Evolutionary conservation across 345 rosid species (phyloP), one percentile per base, ranked within the genome.

Genomic region (Barbarea vulgaris): DNA sequence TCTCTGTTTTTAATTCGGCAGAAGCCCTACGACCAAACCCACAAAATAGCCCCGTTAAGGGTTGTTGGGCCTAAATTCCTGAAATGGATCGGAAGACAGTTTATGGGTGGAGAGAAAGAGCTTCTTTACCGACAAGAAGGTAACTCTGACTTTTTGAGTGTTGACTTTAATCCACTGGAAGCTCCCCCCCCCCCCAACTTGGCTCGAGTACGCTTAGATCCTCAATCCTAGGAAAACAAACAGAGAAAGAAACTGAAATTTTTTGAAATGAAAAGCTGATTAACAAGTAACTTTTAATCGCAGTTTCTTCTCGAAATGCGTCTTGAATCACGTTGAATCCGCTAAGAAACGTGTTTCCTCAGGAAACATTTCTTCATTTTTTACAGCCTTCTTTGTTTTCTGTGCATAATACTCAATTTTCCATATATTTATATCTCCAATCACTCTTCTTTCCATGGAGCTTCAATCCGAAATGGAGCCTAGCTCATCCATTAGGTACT

Each of bases 401-500:
- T 56, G 73, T 74, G 73, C 73, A 25, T 8, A 30, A 46, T n/a
- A 53, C 72, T 65, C 11, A n/a, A 12, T 21, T 51, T 30, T 41
- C 28, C 44, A 22, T 15, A 42, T 37, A 46, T 24, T 14, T 70
- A 47, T 27, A 64, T 6, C 67, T 76, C 12, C 22, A 46, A 53
- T 37, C 41, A 36, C 36, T 37, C 80, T 72, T 22, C 67, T 48
- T 41, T 41, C 57, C 31, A 83, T 83, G 86, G 86, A 83, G 69
- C 64, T 52, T 73, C 80, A 72, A 77, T 52, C 70, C 28, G 77
- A 75, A 21, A 67, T 77, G 75, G 86, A 81, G 64, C 72, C 77
- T 67, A 81, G 62, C 73, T 75, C 84, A 15, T 71, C 81, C 77
- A 39, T 76, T 39, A 81, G 86, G 86, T 81, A 51, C 67, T 13